Evolutionary conservation across 441 rosid genomes (phyloP), one percentile per base, ranked within the genome.

Genomic region (Erodium moschatum): DNA sequence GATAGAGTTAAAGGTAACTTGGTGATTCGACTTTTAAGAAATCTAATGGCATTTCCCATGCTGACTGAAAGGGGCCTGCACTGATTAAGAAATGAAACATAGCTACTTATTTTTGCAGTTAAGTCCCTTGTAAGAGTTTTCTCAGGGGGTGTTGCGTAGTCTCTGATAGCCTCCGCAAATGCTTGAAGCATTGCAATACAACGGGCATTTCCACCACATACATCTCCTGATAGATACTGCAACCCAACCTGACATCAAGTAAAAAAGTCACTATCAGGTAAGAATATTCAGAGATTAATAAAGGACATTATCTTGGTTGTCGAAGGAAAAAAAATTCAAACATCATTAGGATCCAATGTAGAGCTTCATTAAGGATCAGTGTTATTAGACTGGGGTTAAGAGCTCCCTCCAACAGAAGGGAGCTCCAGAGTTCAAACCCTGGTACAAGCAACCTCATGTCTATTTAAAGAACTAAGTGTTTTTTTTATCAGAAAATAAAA

Each of bases 171-270:
- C 78, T 91, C 93, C 76, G 77, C 87, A 72, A 93, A 91, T 60
- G 98, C 97, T 73, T 81, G 84, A 64, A 93, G 91, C 98, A 93
- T 93, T 38, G 95, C 96, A 66, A 93, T 87, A 68, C 98, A 93
- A n/a, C 96, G 91, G 13, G 96, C 98, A 83, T 93, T 93, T 42
- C 96, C 92, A 50, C 98, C 97, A 66, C 78, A 77, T 52, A 91
- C 77, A 83, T 93, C 96, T 69, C 96, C 97, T 1, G 87, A 85
- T 66, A 91, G 80, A 79, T 88, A 91, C 56, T 88, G 91, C 67
- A 91, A 85, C 46, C 97, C 98, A 71, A 87, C 97, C 98, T 93
- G 79, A 71, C 67, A 76, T 69, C 69, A 73, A 64, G 50, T 69
- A 52, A 29, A 13, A 71, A 20, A 27, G 5, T 21, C 10, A 54